A percentile compares a stretch with the other conserved stretches of the same genome.
Evolutionary conservation across 2,329 filamentous ascomycete species (phyloP).

Genomic region (Ophiostoma sp.): DNA sequence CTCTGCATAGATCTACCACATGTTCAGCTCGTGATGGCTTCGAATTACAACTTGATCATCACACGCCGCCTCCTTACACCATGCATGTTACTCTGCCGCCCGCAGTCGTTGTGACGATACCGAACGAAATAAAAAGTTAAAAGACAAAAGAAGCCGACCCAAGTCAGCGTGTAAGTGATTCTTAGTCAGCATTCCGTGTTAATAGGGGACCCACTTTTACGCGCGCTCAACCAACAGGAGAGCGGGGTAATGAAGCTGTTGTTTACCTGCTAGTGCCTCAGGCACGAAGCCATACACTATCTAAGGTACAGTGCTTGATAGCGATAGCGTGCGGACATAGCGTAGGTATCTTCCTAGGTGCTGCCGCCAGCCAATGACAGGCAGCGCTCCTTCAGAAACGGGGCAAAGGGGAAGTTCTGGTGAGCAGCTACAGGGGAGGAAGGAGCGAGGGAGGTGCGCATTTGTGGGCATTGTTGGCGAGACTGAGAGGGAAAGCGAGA

Average conservation of each 20-base stretch:
- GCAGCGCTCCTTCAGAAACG: neutral
- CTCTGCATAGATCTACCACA: too few relatives aligned
- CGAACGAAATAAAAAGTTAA: neutral
- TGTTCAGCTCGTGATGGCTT: neutral
- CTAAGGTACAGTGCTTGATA: neutral
- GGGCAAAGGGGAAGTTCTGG: neutral
- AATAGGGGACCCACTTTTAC: conserved; percentile 13
- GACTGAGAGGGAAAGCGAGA: neutral
- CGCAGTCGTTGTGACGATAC: too few relatives aligned
- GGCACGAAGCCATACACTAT: neutral
- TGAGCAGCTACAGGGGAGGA: neutral
- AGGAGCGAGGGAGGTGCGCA: neutral
- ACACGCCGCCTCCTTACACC: too few relatives aligned
- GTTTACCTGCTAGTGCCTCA: neutral
- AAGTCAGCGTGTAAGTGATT: neutral
- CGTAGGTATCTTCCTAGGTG: neutral
- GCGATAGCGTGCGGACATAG: neutral
- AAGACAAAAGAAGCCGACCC: neutral
- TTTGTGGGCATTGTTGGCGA: neutral
- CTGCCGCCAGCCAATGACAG: neutral
- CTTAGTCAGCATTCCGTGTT: neutral
- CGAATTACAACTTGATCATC: too few relatives aligned
- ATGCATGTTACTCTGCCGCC: too few relatives aligned
- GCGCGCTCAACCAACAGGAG: conserved; percentile 20
- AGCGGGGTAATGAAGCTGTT: conserved; percentile 17